These are phyloP conservation scores for Trichophyton benhamiae DNA, from an alignment of 2,329 filamentous ascomycete species.

Conservation along the genomic window DNA sequence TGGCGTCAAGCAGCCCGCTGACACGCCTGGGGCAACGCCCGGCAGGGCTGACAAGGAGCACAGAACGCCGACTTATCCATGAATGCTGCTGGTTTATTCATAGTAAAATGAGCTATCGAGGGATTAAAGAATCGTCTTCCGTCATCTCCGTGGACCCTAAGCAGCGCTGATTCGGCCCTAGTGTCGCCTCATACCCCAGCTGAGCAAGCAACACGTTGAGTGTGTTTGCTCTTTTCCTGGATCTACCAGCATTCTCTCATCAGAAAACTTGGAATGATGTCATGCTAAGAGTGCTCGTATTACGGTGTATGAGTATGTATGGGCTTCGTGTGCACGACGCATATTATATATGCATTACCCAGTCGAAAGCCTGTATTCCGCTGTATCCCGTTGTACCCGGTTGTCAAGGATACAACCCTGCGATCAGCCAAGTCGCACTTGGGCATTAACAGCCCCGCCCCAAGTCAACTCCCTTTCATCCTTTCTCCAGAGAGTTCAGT, in stretches of 20 bases:
- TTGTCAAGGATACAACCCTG: neutral
- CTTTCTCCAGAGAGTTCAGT: neutral
- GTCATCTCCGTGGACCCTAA: neutral
- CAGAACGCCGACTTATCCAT: neutral
- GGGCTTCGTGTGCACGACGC: neutral
- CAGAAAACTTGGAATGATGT: neutral
- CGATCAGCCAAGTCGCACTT: neutral
- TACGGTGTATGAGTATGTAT: neutral
- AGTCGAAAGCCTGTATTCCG: neutral
- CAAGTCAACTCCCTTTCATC: neutral
- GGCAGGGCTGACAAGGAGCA: neutral
- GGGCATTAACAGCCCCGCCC: neutral
- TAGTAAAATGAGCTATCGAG: neutral
- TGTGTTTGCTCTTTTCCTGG: neutral
- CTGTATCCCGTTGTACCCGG: neutral
- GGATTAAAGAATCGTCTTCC: neutral
- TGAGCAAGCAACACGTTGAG: neutral
- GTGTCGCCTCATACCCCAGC: neutral
- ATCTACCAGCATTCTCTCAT: neutral
- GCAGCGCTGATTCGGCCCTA: neutral
- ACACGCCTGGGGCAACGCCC: neutral
- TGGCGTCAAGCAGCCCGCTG: neutral
- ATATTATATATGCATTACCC: neutral
- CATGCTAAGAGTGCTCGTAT: neutral
- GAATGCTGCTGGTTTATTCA: neutral